phyloP scores from a whole-genome alignment of 2,329 filamentous ascomycete genomes.

The Tolypocladium guangdongense region DNA sequence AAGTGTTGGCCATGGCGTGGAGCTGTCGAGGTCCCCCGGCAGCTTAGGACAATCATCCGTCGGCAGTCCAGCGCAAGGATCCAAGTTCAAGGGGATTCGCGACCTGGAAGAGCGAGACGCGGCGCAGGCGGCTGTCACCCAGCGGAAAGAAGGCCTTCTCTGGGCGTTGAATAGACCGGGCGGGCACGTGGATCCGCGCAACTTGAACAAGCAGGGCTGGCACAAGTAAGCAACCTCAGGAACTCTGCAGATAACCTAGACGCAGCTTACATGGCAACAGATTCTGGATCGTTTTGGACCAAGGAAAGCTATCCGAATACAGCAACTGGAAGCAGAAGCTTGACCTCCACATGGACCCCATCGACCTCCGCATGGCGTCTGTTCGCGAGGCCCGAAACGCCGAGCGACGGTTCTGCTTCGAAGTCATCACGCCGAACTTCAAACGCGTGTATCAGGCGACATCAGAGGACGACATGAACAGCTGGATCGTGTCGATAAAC shows the following conservation, averaged over 20 bases:
- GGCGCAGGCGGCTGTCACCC: slow-evolving; percentile 38
- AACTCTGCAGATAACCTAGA: no score
- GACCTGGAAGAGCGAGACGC: slow-evolving; percentile 79
- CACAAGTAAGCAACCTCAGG: slow-evolving; percentile 63
- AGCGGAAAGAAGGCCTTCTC: slow-evolving; percentile 84
- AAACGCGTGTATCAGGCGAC: slow-evolving; percentile 96
- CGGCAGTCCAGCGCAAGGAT: slow-evolving; percentile 39
- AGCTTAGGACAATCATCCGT: slow-evolving; percentile 34
- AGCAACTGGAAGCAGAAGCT: slow-evolving; percentile 98
- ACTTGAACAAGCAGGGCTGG: slow-evolving; percentile 94
- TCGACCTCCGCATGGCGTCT: slow-evolving; percentile 92
- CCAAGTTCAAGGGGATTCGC: slow-evolving; percentile 80
- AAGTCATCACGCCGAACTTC: slow-evolving; percentile 93
- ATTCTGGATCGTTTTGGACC: slow-evolving; percentile 97
- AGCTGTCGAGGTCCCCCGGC: slow-evolving; percentile 47
- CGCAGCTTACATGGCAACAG: slow-evolving; percentile 29
- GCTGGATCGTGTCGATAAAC: slow-evolving; percentile 93
- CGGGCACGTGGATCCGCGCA: slow-evolving; percentile 89
- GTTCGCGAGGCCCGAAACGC: slow-evolving; percentile 92
- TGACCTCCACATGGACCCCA: slow-evolving; percentile 95
- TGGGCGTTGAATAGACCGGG: slow-evolving; percentile 92
- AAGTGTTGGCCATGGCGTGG: slow-evolving; percentile 19
- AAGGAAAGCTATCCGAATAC: slow-evolving; percentile 93
- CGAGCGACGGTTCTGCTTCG: slow-evolving; percentile 92
- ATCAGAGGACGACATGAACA: slow-evolving; percentile 95